Conservation (phyloP, 305 asterid species). For the Euphrasia arctica region DNA sequence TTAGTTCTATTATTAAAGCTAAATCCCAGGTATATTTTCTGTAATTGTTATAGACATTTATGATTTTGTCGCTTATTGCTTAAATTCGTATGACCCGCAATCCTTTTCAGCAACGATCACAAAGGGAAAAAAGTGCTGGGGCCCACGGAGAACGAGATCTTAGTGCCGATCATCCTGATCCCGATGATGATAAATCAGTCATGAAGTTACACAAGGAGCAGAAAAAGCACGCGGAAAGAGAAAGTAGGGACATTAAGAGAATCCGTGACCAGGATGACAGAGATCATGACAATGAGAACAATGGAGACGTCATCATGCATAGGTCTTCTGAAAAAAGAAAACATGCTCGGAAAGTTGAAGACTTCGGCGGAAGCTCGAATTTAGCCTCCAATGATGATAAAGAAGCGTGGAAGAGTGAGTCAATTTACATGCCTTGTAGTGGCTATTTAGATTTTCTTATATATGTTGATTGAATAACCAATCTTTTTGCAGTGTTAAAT, state of each 20-base stretch:
- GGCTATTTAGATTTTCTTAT: conserved; percentile 6
- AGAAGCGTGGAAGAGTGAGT: conserved; percentile 86
- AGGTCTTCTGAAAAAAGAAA: conserved; percentile 72
- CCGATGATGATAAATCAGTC: neutral
- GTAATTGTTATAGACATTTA: neutral
- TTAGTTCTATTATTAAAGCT: neutral
- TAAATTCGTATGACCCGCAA: neutral
- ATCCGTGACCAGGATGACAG: conserved; percentile 65
- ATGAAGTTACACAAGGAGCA: neutral
- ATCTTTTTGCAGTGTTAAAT: conserved; percentile 12
- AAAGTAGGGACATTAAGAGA: conserved; percentile 32
- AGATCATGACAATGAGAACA: conserved; percentile 68
- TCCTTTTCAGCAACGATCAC: neutral
- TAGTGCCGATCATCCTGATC: neutral
- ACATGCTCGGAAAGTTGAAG: conserved; percentile 64
- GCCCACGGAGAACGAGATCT: neutral
- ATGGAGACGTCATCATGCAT: conserved; percentile 61
- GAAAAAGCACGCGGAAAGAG: neutral
- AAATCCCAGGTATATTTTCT: neutral
- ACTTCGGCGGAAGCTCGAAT: conserved; percentile 52
- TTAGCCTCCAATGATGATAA: conserved; percentile 61
- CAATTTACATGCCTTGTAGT: conserved; percentile 15
- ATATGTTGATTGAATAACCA: neutral
- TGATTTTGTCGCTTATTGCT: neutral
- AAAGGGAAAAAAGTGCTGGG: neutral